These are phyloP conservation scores for Ogataea thermomethanolica DNA, from an alignment of 805 yeast species.

Conservation along the genomic window DNA sequence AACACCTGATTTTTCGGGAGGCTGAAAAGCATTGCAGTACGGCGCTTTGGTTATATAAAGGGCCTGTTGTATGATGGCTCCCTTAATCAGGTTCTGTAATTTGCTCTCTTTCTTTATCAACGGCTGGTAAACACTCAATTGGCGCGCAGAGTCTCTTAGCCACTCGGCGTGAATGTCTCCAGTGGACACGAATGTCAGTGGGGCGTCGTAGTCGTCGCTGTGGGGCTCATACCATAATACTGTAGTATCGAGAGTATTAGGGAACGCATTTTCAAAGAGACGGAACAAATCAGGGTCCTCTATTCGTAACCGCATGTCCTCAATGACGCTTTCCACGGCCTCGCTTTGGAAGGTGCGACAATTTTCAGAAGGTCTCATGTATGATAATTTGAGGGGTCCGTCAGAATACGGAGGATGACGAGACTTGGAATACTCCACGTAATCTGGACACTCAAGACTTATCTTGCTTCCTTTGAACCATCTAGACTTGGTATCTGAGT, in stretches of 20 bases:
- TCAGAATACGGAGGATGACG: conserved; percentile 55
- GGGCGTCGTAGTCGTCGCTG: conserved; percentile 22
- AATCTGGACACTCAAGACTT: conserved; percentile 50
- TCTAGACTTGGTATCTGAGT: not conserved
- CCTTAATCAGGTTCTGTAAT: conserved; percentile 54
- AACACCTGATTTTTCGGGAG: conserved; percentile 57
- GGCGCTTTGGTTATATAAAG: conserved; percentile 59
- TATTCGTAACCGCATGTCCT: conserved; percentile 47
- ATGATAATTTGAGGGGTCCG: conserved; percentile 60
- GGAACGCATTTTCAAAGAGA: conserved; percentile 76
- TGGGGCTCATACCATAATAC: conserved; percentile 60
- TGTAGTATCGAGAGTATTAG: conserved; percentile 87
- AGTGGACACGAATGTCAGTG: conserved; percentile 77
- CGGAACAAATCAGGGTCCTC: conserved; percentile 65
- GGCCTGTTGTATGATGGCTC: conserved; percentile 82
- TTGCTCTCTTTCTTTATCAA: conserved; percentile 48
- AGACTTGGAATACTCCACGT: conserved; percentile 53
- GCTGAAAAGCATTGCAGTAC: conserved; percentile 90
- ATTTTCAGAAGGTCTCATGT: conserved; percentile 65
- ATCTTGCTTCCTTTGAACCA: conserved; percentile 25
- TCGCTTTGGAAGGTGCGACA: conserved; percentile 72
- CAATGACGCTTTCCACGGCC: conserved; percentile 59
- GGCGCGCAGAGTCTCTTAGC: conserved; percentile 85
- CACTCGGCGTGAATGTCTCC: conserved; percentile 95
- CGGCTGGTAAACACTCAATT: conserved; percentile 69